Percentiles rank a stretch among this genome's conserved stretches.
Evolutionary conservation across 2,329 filamentous ascomycete species (phyloP).

Genomic region (Colletotrichum sp.): DNA sequence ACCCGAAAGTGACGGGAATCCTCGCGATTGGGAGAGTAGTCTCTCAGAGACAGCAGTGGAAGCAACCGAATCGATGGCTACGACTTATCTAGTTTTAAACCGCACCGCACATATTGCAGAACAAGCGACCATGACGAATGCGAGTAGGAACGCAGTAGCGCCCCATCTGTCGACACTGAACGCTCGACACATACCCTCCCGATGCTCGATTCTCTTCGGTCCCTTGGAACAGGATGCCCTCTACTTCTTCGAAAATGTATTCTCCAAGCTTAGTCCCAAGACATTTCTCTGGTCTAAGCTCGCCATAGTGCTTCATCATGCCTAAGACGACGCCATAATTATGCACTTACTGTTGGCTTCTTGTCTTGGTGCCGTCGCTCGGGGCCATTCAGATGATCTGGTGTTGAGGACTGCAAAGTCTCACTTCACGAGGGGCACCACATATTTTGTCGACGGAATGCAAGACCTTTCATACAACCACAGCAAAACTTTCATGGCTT

Average conservation of each 20-base stretch:
- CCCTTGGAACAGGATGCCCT: background rate
- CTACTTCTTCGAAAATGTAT: background rate
- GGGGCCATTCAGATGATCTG: background rate
- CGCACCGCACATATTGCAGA: background rate
- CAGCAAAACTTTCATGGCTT: background rate
- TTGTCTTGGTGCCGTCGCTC: background rate
- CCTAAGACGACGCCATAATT: background rate
- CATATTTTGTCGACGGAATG: background rate
- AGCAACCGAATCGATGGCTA: background rate
- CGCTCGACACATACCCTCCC: background rate
- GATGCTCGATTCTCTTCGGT: background rate
- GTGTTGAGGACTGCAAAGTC: background rate
- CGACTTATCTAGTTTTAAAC: background rate
- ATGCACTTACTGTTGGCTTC: background rate
- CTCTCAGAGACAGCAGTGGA: background rate
- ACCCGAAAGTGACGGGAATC: background rate
- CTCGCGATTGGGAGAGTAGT: accelerated
- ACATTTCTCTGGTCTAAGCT: background rate
- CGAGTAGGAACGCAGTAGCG: background rate
- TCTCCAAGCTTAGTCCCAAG: background rate
- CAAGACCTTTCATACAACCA: background rate
- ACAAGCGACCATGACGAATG: background rate
- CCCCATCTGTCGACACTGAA: background rate
- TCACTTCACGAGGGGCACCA: background rate
- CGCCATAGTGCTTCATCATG: background rate